Evolutionary conservation across 1,284 basidiomycete species (phyloP), one percentile per base, ranked within the genome.

Genomic region (Ustilago esculenta): DNA sequence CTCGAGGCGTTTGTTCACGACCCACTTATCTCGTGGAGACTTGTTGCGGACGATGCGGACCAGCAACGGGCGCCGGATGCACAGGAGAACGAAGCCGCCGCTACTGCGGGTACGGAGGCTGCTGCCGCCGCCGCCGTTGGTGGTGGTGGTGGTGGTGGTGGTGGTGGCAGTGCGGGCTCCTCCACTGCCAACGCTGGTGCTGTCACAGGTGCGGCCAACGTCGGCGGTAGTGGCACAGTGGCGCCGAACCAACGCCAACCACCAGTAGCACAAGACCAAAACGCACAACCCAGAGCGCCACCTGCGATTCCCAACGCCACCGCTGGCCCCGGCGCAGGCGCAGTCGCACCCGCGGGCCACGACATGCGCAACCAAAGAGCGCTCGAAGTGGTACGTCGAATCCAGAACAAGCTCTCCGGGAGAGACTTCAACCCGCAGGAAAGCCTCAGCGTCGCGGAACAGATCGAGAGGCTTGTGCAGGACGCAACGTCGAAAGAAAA

Each of bases 1-100:
- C 86, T 99, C 27, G 96, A 98, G 83, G 96, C 87, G 5, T 87
- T 87, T 66, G 86, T 87, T 11, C 86, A 87, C 75, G 87, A 87
- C 73, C 87, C 87, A 1, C 76, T 87, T 46, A 86, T 87, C 73
- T 84, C 84, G 47, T 87, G 87, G 87, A 82, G 86, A 67, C 45
- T 81, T 40, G 69, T 81, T 4, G 74, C 77, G 14, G 76, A 75
- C 30, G 61, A 66, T 40, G 47, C 49, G 10, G 58, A 57, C 6
- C 66, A 68, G 51, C 65, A 67, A 24, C 45, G 64, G 3, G 79
- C 79, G 11, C 77, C 77, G 3, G 79, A 80, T 52, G 76, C 77
- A 11, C 59, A 52, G 48, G 79, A 77, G 55, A 74, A 77, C 47
- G 77, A 78, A 47, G 58, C 56, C 7, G 64, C 70, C 18, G 56